Conservation (phyloP, 148 eudicot genomes). For the Polygonum aviculare region DNA sequence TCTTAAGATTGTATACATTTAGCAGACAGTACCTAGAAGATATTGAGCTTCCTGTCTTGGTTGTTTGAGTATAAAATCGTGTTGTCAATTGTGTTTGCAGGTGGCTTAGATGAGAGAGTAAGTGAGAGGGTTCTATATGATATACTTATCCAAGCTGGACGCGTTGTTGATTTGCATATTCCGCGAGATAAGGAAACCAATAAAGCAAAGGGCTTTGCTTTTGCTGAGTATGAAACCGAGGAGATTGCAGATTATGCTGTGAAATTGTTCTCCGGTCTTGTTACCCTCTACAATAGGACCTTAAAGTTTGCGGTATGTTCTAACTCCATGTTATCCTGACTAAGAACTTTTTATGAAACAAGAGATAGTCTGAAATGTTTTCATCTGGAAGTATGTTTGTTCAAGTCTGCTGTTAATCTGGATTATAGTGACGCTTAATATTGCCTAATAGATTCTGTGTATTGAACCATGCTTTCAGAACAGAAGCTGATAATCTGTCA, state of each 20-base stretch:
- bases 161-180: constrained; percentile 68
- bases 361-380: neutral
- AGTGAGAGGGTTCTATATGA: constrained; percentile 86
- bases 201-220: constrained; percentile 77
- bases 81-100: constrained; percentile 22
- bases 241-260: constrained; percentile 93
- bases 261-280: constrained; percentile 82
- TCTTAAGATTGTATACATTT: neutral
- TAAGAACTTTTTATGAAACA: neutral
- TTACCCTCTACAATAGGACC: constrained; percentile 73
- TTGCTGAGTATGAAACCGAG: constrained; percentile 81
- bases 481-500: neutral
- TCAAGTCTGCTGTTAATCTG: neutral
- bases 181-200: constrained; percentile 93
- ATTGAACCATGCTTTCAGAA: neutral
- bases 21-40: neutral
- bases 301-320: constrained; percentile 68
- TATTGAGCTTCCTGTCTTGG: neutral
- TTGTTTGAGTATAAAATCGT: neutral
- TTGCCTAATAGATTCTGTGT: neutral
- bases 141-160: constrained; percentile 92
- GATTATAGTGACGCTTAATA: neutral
- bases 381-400: neutral
- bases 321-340: neutral
- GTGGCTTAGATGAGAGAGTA: constrained; percentile 86